phyloP scores from a whole-genome alignment of 129 eudicot genomes.

The Tanacetum coccineum region DNA sequence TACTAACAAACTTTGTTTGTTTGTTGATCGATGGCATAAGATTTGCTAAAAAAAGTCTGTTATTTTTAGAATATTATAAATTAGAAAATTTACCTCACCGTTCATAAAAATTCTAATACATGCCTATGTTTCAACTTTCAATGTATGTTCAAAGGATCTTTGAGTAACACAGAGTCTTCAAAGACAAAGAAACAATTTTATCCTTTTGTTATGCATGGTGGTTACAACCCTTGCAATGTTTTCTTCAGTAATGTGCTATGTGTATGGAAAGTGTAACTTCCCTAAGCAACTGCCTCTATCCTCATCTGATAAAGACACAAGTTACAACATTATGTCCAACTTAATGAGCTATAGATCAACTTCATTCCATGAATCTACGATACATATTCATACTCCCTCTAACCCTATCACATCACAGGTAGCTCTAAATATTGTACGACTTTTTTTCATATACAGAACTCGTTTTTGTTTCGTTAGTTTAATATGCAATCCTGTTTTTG shows the following conservation, averaged over 20 bases:
- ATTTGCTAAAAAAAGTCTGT: too few relatives aligned
- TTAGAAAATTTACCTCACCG: too few relatives aligned
- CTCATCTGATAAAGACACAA: constrained; percentile 58
- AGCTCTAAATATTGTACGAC: constrained; percentile 8
- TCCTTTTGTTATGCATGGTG: constrained; percentile 51
- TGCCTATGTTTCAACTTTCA: constrained; percentile 21
- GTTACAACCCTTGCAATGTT: too few relatives aligned
- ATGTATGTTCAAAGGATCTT: constrained; percentile 41
- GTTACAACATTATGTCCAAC: constrained; percentile 65
- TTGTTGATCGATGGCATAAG: too few relatives aligned
- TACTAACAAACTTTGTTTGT: too few relatives aligned
- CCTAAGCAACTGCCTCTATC: constrained; percentile 38
- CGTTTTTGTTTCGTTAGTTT: constrained; percentile 31
- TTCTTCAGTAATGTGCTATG: too few relatives aligned
- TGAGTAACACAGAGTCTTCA: constrained; percentile 33
- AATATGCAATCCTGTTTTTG: too few relatives aligned
- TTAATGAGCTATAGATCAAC: constrained; percentile 67
- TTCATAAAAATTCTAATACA: not conserved
- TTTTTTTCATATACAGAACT: not conserved
- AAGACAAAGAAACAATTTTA: constrained; percentile 44
- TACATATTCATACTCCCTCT: too few relatives aligned
- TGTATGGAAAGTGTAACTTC: too few relatives aligned
- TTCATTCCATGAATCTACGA: too few relatives aligned
- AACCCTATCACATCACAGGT: too few relatives aligned
- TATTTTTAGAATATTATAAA: too few relatives aligned